These are phyloP conservation scores for Neonothopanus nambi DNA, from an alignment of 1,284 basidiomycete species.

Conservation along the genomic window DNA sequence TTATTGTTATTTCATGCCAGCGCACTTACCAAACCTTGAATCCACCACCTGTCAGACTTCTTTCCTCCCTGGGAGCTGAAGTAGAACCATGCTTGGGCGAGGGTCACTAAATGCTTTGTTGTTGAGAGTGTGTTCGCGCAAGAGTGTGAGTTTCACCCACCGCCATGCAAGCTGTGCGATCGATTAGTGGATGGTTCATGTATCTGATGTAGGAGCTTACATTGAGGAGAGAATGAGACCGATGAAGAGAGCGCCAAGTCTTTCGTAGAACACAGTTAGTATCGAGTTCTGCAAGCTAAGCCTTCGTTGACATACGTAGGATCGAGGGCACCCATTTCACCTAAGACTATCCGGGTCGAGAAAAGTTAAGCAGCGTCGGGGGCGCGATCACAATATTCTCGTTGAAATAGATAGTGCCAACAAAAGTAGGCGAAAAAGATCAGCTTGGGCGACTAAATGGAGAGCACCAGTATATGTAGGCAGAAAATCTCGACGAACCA, in stretches of 20 bases:
- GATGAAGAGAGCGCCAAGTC: slow-evolving; percentile 8
- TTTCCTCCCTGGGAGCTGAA: slow-evolving; percentile 6
- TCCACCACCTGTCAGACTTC: slow-evolving; percentile 4
- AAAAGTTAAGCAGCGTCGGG: no score
- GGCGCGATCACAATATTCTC: no score
- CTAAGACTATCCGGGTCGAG: no score
- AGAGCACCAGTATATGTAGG: no score
- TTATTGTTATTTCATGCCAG: no score
- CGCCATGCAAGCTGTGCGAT: slow-evolving; percentile 6
- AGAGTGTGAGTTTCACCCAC: background rate
- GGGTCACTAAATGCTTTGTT: background rate
- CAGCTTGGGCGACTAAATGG: no score
- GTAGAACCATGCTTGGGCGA: slow-evolving; percentile 10
- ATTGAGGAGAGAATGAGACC: slow-evolving; percentile 8
- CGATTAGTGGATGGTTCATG: background rate
- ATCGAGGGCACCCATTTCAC: no score
- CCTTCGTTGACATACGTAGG: no score
- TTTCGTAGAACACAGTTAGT: background rate
- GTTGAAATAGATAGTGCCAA: no score
- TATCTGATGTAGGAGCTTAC: background rate
- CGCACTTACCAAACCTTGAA: background rate
- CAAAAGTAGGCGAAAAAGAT: no score
- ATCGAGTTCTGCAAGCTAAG: background rate
- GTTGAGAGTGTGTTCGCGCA: background rate
- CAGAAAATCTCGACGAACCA: no score